Evolutionary conservation across 352 stramenopile genomes (phyloP), one percentile per base, ranked within the genome.

Genomic region (Phytopythium oedochilum): DNA sequence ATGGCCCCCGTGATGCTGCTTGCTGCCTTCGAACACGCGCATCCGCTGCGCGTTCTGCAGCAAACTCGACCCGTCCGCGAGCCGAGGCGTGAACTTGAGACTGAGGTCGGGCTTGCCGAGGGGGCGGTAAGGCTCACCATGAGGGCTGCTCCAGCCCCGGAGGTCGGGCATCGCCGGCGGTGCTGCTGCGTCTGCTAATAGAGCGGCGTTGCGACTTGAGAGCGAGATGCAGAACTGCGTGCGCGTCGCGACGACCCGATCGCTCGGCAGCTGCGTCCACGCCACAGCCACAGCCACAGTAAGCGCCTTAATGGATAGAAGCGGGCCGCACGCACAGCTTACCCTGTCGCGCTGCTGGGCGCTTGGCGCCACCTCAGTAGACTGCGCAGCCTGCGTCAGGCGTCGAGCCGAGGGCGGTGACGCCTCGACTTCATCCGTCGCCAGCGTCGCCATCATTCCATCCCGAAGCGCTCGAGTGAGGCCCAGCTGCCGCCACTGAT

Each of bases 121-220:
- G 15, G 78, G 82, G 0, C 76, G 67, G 44, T 89, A 92, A 1
- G 81, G 81, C 57, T 89, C 72, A 6, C 78, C 78, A 47, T 86
- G 70, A 9, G 82, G 82, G 55, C 82, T 89, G 39, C 75, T 80
- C 82, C 82, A 92, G 5, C 82, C 82, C 3, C 65, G 64, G 15
- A 71, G 63, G 11, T 78, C 67, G 12, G 10, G 35, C n/a, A 60
- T 32, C 40, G 22, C 56, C 11, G 5, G 34, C 22, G 61, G 32
- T 35, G 22, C 53, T 9, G 2, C 35, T 2, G 23, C 22, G n/a
- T 22, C 47, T 28, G 23, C 32, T 15, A 2, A n/a, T 18, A 23
- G n/a, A 53, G 20, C 29, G n/a, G n/a, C 5, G 25, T 5, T 18
- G 3, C 44, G 4, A 15, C 10, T 9, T 22, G 63, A 48, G 22